Evolutionary conservation across 208 protist genomes (phyloP).

Genomic region (Acanthamoeba triangularis): DNA sequence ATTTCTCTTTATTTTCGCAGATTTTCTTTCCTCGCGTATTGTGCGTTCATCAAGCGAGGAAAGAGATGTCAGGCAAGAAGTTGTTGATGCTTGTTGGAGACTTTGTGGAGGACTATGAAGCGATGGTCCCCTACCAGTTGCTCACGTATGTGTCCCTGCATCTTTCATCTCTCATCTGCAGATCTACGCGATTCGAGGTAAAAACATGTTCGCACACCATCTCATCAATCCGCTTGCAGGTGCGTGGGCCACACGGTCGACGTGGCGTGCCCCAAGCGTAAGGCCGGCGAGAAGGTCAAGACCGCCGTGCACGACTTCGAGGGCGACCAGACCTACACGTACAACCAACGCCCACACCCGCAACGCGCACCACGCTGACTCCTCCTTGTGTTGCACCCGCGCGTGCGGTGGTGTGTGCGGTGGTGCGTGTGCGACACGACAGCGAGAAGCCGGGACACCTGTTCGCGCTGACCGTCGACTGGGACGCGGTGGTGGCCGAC

Average conservation of each 20-base stretch:
- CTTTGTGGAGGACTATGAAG: slow-evolving; percentile 87
- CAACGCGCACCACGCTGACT: neutral
- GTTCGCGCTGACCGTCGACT: slow-evolving; percentile 82
- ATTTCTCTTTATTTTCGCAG: too few relatives aligned
- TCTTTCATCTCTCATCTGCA: slow-evolving; percentile 20
- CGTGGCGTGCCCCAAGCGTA: slow-evolving; percentile 84
- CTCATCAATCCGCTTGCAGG: neutral
- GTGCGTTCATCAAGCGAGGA: too few relatives aligned
- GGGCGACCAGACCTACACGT: slow-evolving; percentile 87
- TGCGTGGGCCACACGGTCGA: slow-evolving; percentile 82
- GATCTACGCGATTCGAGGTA: neutral
- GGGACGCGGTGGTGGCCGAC: slow-evolving; percentile 40
- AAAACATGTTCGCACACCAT: too few relatives aligned
- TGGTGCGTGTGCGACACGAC: neutral
- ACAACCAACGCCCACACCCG: neutral
- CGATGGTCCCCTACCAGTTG: slow-evolving; percentile 86
- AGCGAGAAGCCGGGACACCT: slow-evolving; percentile 79
- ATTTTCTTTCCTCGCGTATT: too few relatives aligned
- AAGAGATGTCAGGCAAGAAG: slow-evolving; percentile 42
- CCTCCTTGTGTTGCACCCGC: neutral
- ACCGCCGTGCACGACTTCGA: slow-evolving; percentile 88
- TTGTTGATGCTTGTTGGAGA: slow-evolving; percentile 83
- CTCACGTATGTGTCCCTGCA: neutral
- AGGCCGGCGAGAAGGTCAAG: slow-evolving; percentile 81
- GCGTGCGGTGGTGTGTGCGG: neutral